Evolutionary conservation across 768 basidiomycete genomes (phyloP).

Genomic region (Clathrus columnatus): DNA sequence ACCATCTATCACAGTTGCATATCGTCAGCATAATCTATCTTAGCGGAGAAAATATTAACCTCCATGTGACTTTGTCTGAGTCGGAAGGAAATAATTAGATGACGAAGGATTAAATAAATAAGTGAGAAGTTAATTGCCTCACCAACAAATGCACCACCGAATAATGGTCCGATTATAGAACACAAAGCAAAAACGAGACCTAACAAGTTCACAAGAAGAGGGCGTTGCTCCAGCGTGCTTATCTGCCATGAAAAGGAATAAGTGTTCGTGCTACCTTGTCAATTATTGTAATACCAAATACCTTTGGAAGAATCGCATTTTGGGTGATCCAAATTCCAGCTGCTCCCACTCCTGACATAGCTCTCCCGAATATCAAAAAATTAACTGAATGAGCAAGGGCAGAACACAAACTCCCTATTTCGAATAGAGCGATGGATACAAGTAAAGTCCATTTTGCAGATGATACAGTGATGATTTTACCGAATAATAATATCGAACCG

Average conservation of each 20-base stretch:
- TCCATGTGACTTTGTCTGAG: background rate
- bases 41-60: too few species aligned
- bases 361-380: conserved; percentile 12
- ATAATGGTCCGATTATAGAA: conserved; percentile 11
- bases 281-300: background rate
- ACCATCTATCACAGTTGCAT: background rate
- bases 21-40: too few species aligned
- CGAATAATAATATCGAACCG: conserved; percentile 22
- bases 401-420: conserved; percentile 13
- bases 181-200: conserved; percentile 6
- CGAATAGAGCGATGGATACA: conserved; percentile 8
- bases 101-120: too few species aligned
- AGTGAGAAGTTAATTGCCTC: background rate
- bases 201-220: conserved; percentile 7
- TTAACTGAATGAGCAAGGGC: conserved; percentile 9
- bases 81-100: background rate
- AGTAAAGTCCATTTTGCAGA: conserved; percentile 25
- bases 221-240: conserved; percentile 2
- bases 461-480: conserved; percentile 22
- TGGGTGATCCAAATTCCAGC: conserved; percentile 10
- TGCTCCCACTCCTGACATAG: conserved; percentile 11
- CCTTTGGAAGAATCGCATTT: conserved; percentile 7
- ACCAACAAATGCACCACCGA: conserved; percentile 13
- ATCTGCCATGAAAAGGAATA: background rate
- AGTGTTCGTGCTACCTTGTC: background rate